Percentiles rank a stretch among this genome's conserved stretches.
Evolutionary conservation across 768 basidiomycete genomes (phyloP).

Genomic region (Cystobasidium onofrii): DNA sequence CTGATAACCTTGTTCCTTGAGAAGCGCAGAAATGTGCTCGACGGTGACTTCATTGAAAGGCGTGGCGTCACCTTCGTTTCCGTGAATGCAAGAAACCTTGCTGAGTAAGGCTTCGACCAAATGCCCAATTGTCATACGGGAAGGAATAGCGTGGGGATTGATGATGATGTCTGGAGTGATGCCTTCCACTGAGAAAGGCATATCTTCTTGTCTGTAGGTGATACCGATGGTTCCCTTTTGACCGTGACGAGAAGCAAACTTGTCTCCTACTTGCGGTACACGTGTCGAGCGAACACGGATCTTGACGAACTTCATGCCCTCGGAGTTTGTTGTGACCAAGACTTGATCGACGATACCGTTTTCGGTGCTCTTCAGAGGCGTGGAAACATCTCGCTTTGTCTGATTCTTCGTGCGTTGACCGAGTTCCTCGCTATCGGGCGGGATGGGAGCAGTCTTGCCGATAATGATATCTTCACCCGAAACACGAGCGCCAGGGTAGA

Average conservation of each 20-base stretch:
- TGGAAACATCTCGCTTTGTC: conserved; percentile 90
- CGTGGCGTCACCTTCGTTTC: conserved; percentile 95
- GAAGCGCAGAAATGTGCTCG: conserved; percentile 86
- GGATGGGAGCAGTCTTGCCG: conserved; percentile 95
- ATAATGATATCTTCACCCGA: conserved; percentile 97
- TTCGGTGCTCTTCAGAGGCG: conserved; percentile 94
- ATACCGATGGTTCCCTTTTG: conserved; percentile 99
- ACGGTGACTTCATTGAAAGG: conserved; percentile 98
- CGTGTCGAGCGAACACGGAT: conserved; percentile 91
- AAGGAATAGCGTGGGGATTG: conserved; percentile 98
- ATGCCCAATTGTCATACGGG: conserved; percentile 99
- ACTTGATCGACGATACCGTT: conserved; percentile 97
- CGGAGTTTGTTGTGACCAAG: conserved; percentile 86
- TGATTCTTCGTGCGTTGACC: conserved; percentile 91
- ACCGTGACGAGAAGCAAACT: conserved; percentile 97
- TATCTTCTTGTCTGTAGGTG: conserved; percentile 98
- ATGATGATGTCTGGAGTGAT: conserved; percentile 96
- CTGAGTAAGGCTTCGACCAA: conserved; percentile 95
- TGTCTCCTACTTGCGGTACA: conserved; percentile 96
- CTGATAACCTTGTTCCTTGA: conserved; percentile 85
- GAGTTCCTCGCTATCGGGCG: conserved; percentile 91
- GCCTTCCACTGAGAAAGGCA: conserved; percentile 97
- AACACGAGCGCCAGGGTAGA: conserved; percentile 90
- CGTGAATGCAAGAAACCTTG: conserved; percentile 90
- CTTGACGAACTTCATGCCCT: conserved; percentile 97